These are phyloP conservation scores for Boletus rex-veris DNA, from an alignment of 768 basidiomycete species.

Conservation along the genomic window DNA sequence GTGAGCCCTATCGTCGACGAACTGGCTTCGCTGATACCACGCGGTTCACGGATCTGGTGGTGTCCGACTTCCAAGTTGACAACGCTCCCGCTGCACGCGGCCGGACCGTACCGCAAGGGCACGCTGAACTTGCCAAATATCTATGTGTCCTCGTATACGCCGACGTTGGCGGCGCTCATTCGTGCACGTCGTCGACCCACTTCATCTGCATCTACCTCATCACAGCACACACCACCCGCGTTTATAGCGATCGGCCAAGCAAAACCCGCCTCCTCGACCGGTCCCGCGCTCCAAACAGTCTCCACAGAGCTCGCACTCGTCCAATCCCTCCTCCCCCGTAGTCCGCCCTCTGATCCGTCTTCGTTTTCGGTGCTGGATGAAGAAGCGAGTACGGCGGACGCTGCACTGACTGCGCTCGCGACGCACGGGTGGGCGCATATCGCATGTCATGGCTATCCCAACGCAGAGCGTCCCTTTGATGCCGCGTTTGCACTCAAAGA, in stretches of 20 bases:
- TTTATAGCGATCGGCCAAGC: conserved; percentile 24
- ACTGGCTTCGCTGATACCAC: conserved; percentile 12
- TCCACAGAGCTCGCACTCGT: conserved; percentile 21
- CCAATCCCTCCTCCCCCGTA: conserved; percentile 11
- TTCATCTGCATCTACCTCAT: neutral
- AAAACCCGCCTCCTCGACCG: neutral
- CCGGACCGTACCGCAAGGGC: conserved; percentile 26
- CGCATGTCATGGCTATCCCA: conserved; percentile 31
- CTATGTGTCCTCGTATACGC: conserved; percentile 35
- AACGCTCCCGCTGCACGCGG: conserved; percentile 32
- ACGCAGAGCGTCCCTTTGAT: conserved; percentile 21
- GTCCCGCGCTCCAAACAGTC: conserved; percentile 13
- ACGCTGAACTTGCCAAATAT: conserved; percentile 10
- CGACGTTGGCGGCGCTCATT: conserved; percentile 29
- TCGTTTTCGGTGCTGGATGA: conserved; percentile 10
- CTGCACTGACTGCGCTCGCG: conserved; percentile 12
- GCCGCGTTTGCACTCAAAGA: conserved; percentile 27
- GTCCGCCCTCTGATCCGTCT: neutral
- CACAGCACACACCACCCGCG: neutral
- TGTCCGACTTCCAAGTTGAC: conserved; percentile 32
- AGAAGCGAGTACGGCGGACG: conserved; percentile 9
- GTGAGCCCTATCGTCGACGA: conserved; percentile 19
- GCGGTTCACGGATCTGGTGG: conserved; percentile 32
- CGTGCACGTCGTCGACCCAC: conserved; percentile 13
- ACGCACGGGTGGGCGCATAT: conserved; percentile 30